phyloP scores from a whole-genome alignment of 1,284 basidiomycete species.

The Fomitopsis betulina region DNA sequence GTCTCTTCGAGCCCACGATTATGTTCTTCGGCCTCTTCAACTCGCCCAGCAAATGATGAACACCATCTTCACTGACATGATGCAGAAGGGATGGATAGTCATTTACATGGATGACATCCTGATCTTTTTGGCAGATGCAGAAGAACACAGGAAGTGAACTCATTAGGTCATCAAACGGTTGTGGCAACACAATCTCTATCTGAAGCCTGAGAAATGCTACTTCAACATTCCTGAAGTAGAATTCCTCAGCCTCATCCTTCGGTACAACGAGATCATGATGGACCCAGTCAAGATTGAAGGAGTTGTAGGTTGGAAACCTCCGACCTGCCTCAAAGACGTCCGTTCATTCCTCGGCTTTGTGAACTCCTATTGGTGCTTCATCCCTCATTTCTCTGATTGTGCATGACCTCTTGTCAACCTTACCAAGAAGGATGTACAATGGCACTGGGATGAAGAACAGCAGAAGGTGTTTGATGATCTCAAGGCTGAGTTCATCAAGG shows the following conservation, averaged over 20 bases:
- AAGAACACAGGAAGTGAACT: constrained; percentile 20
- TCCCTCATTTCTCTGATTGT: not conserved
- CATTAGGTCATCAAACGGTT: constrained; percentile 28
- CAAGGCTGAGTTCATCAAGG: constrained; percentile 21
- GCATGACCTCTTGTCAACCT: constrained; percentile 9
- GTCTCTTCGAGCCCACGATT: constrained; percentile 26
- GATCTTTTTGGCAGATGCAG: constrained; percentile 5
- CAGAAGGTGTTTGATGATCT: constrained; percentile 25
- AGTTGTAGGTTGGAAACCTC: constrained; percentile 7
- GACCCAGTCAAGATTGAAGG: constrained; percentile 6
- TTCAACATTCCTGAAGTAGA: constrained; percentile 30
- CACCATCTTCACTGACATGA: constrained; percentile 17
- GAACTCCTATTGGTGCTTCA: constrained; percentile 37
- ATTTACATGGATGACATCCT: no score
- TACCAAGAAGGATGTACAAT: constrained; percentile 20
- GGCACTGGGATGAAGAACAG: constrained; percentile 20
- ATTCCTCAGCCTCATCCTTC: constrained; percentile 32
- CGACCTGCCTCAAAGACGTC: constrained; percentile 10
- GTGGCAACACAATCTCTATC: constrained; percentile 19
- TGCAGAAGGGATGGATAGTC: constrained; percentile 10
- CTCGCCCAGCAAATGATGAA: constrained; percentile 23
- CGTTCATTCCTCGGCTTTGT: no score
- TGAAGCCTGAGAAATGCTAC: constrained; percentile 34
- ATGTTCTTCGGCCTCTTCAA: constrained; percentile 32
- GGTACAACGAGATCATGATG: not conserved